Percentiles rank a stretch among this genome's conserved stretches.
Conservation (phyloP, 2,329 filamentous ascomycete species). For the Nemania sp. region DNA sequence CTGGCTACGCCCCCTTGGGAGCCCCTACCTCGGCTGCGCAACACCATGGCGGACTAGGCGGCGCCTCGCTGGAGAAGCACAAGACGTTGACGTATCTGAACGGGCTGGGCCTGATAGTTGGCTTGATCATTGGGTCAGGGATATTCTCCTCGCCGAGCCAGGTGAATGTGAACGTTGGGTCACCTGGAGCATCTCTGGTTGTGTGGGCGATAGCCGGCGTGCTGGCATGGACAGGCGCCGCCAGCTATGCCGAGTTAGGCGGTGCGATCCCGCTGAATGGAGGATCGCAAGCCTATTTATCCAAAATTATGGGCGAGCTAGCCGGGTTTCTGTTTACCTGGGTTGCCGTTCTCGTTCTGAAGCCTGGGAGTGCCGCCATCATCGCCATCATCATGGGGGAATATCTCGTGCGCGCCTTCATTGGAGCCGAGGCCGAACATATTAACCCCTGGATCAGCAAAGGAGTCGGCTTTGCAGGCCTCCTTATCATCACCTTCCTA, state of each 20-base stretch:
- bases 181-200: conserved; percentile 85
- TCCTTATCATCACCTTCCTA: conserved; percentile 77
- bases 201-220: conserved; percentile 92
- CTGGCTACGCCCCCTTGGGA: conserved; percentile 82
- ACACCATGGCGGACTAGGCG: conserved; percentile 61
- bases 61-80: conserved; percentile 86
- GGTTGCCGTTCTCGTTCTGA: conserved; percentile 91
- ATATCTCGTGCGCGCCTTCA: conserved; percentile 86
- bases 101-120: conserved; percentile 86
- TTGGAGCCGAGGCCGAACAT: conserved; percentile 82
- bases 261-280: conserved; percentile 96
- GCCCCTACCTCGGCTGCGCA: conserved; percentile 65
- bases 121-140: conserved; percentile 92
- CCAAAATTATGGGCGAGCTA: conserved; percentile 95
- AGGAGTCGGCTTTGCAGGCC: conserved; percentile 75
- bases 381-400: conserved; percentile 98
- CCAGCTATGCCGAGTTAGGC: conserved; percentile 93
- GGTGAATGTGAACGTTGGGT: conserved; percentile 89
- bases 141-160: conserved; percentile 95
- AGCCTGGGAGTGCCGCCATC: conserved; percentile 91
- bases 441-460: conserved; percentile 91
- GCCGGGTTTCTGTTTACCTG: conserved; percentile 94
- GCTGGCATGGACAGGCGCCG: conserved; percentile 92
- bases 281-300: conserved; percentile 89
- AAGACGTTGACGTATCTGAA: conserved; percentile 96